These are phyloP conservation scores for Cryptosporidium sp. DNA, from an alignment of 169 alveolate genomes.

Conservation along the genomic window DNA sequence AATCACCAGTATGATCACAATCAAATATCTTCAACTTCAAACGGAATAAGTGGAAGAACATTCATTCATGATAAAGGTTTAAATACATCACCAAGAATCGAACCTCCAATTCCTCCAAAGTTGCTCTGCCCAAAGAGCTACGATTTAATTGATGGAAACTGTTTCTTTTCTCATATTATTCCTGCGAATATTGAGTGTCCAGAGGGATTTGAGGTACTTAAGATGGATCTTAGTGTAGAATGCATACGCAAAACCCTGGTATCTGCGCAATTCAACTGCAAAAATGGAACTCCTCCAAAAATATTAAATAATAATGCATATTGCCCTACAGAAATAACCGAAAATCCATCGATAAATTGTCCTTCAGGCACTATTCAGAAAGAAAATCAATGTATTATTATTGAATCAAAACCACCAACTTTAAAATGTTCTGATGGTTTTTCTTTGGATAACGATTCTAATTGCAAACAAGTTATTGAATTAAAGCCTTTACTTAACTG, in stretches of 20 bases:
- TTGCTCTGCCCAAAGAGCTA: conserved; percentile 57
- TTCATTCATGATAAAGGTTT: conserved; percentile 58
- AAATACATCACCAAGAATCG: conserved; percentile 2
- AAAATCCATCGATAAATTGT: conserved; percentile 17
- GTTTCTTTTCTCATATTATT: conserved; percentile 39
- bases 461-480: conserved; percentile 71
- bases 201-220: conserved; percentile 43
- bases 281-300: conserved; percentile 66
- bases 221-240: conserved; percentile 16
- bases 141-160: conserved; percentile 37
- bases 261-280: conserved; percentile 42
- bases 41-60: conserved; percentile 34
- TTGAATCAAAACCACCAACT: conserved; percentile 47
- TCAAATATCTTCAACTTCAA: not conserved
- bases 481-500: conserved; percentile 51
- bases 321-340: conserved; percentile 53
- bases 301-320: conserved; percentile 19
- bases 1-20: not conserved
- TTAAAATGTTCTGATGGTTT: conserved; percentile 50
- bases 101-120: conserved; percentile 56
- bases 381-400: conserved; percentile 16
- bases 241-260: conserved; percentile 16
- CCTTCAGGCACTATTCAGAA: conserved; percentile 40
- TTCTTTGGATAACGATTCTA: conserved; percentile 51
- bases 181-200: conserved; percentile 74